These are phyloP conservation scores for Clarireedia homoeocarpa DNA, from an alignment of 2,329 filamentous ascomycete species.

Conservation along the genomic window DNA sequence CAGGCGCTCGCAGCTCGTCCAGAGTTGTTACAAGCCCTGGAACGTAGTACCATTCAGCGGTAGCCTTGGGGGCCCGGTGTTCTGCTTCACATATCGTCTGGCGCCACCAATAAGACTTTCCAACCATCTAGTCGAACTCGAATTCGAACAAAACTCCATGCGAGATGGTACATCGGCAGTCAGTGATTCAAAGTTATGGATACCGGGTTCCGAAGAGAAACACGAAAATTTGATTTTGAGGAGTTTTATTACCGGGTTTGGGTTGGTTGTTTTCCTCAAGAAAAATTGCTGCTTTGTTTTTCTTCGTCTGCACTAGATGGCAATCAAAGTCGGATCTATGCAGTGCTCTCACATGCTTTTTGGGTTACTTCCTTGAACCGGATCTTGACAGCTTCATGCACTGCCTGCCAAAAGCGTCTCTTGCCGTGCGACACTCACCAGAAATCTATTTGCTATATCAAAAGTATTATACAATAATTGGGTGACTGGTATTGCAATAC, in stretches of 20 bases:
- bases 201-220: slow-evolving; percentile 11
- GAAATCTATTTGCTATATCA: background rate
- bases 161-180: slow-evolving; percentile 1
- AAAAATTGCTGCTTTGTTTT: slow-evolving; percentile 21
- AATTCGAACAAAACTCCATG: background rate
- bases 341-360: slow-evolving; percentile 22
- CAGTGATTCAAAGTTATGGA: slow-evolving; percentile 8
- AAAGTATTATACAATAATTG: background rate
- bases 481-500: too few species aligned
- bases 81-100: slow-evolving; percentile 17
- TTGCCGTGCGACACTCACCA: slow-evolving; percentile 1
- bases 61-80: slow-evolving; percentile 33
- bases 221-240: slow-evolving; percentile 3
- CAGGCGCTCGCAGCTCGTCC: slow-evolving; percentile 69
- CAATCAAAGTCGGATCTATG: slow-evolving; percentile 28
- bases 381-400: slow-evolving; percentile 2
- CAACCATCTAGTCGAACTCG: background rate
- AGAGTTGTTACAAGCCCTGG: slow-evolving; percentile 81
- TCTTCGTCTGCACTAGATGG: slow-evolving; percentile 27
- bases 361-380: slow-evolving; percentile 3
- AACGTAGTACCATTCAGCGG: slow-evolving; percentile 47
- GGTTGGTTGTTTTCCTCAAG: slow-evolving; percentile 17
- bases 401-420: slow-evolving; percentile 4
- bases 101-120: slow-evolving; percentile 1
- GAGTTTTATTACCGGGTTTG: slow-evolving; percentile 10